phyloP scores from a whole-genome alignment of 805 yeast species.

The Candida xiaguanensis region DNA sequence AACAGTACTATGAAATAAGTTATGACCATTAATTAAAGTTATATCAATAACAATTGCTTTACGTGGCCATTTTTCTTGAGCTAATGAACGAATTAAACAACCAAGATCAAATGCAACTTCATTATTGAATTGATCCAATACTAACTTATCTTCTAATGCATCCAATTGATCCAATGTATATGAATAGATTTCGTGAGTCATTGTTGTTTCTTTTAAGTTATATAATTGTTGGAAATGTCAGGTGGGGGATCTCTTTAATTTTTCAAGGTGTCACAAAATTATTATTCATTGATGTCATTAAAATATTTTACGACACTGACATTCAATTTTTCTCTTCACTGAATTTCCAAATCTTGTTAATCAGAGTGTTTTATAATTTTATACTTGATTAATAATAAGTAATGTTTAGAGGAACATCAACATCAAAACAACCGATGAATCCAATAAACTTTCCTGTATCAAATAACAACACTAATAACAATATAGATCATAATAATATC shows the following conservation, averaged over 20 bases:
- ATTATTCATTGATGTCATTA: too few relatives aligned
- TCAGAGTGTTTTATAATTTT: neutral
- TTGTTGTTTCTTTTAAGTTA: neutral
- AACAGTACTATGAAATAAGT: conserved; percentile 42
- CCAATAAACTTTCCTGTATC: neutral
- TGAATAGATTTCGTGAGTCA: conserved; percentile 11
- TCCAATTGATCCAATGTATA: conserved; percentile 17
- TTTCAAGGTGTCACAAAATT: neutral
- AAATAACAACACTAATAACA: neutral
- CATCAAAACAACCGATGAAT: neutral
- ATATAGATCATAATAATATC: neutral
- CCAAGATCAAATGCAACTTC: conserved; percentile 48
- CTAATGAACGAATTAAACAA: conserved; percentile 31
- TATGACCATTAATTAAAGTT: conserved; percentile 42
- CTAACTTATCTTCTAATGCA: conserved; percentile 18
- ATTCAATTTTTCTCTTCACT: too few relatives aligned
- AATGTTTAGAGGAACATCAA: conserved; percentile 4
- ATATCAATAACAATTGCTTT: conserved; percentile 47
- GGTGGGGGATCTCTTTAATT: too few relatives aligned
- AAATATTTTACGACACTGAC: too few relatives aligned
- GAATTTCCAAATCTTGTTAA: too few relatives aligned
- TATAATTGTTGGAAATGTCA: too few relatives aligned
- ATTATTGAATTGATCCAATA: conserved; percentile 24
- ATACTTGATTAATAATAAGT: neutral
- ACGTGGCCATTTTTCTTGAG: conserved; percentile 20